Conservation (phyloP, 2,329 filamentous ascomycete genomes). For the Aspergillus floridensis region DNA sequence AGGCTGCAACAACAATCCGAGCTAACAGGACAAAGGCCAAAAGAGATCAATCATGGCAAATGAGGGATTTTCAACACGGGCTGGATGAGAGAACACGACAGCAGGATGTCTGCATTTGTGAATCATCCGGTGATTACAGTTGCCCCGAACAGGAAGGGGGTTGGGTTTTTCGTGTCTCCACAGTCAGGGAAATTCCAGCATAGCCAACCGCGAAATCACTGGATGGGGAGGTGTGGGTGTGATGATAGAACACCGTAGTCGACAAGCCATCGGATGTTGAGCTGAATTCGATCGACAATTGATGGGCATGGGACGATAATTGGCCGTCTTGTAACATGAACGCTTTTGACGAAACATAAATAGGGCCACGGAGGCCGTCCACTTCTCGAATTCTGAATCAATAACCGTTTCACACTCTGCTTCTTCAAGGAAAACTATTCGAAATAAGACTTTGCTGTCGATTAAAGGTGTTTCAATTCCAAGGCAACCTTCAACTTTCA, state of each 20-base stretch:
- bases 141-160: constrained; percentile 31
- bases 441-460: constrained; percentile 17
- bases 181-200: constrained; percentile 28
- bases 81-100: constrained; percentile 36
- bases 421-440: constrained; percentile 23
- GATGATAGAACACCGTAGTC: constrained; percentile 31
- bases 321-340: constrained; percentile 24
- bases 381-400: constrained; percentile 28
- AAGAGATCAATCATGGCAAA: constrained; percentile 14
- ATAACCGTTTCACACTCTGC: constrained; percentile 32
- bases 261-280: constrained; percentile 34
- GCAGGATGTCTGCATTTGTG: constrained; percentile 38
- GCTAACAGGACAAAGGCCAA: constrained; percentile 20
- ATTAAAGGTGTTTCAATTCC: constrained; percentile 26
- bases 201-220: constrained; percentile 34
- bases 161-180: constrained; percentile 38
- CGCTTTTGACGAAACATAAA: constrained; percentile 41
- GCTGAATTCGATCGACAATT: constrained; percentile 31
- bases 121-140: constrained; percentile 35
- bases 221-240: constrained; percentile 28
- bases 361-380: constrained; percentile 33
- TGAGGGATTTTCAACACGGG: constrained; percentile 40
- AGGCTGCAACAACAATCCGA: constrained; percentile 30
- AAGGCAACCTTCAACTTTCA: constrained; percentile 19
- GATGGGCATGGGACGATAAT: constrained; percentile 23